Evolutionary conservation across 2,329 filamentous ascomycete genomes (phyloP).

Genomic region (Neobulgaria alba): DNA sequence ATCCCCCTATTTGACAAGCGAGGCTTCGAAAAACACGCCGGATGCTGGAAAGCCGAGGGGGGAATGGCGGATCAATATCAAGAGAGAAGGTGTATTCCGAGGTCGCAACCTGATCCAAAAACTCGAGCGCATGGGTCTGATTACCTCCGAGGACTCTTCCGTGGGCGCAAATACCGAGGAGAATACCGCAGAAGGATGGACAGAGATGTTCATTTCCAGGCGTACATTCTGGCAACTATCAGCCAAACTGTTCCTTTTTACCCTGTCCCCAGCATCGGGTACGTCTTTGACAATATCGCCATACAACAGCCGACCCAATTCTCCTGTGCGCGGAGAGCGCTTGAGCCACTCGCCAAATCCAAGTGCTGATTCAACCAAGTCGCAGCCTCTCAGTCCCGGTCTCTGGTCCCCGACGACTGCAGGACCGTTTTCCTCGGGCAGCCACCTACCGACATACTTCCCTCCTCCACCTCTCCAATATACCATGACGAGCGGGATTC

Average conservation of each 20-base stretch:
- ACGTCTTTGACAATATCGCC: conserved; percentile 42
- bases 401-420: conserved; percentile 33
- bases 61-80: conserved; percentile 81
- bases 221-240: conserved; percentile 90
- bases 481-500: conserved; percentile 65
- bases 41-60: conserved; percentile 64
- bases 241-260: conserved; percentile 79
- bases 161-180: conserved; percentile 59
- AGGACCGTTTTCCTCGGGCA: conserved; percentile 72
- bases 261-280: conserved; percentile 49
- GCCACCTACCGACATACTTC: conserved; percentile 84
- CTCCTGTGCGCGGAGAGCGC: conserved; percentile 36
- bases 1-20: conserved; percentile 50
- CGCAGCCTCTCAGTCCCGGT: conserved; percentile 20
- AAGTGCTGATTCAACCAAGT: conserved; percentile 25
- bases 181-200: conserved; percentile 59
- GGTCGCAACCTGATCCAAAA: conserved; percentile 76
- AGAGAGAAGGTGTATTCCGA: conserved; percentile 79
- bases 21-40: conserved; percentile 57
- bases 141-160: conserved; percentile 65
- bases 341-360: conserved; percentile 26
- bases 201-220: conserved; percentile 71
- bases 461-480: conserved; percentile 79
- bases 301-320: conserved; percentile 43
- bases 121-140: conserved; percentile 85